Conservation (phyloP, 805 yeast species). For the Lachancea meyersii region DNA sequence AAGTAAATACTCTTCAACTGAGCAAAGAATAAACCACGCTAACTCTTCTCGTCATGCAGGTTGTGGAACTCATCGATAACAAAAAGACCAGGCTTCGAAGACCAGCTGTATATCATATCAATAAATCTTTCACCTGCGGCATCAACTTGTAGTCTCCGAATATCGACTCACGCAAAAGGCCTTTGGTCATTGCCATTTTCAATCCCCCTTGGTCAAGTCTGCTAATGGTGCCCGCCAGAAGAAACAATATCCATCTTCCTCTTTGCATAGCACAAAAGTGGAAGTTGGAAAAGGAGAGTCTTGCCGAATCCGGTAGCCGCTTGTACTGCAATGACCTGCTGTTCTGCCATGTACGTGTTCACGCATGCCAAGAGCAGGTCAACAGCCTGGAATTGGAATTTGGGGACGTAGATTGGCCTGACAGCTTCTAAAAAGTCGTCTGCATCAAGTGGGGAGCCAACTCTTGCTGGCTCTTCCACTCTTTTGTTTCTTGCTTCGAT, state of each 20-base stretch:
- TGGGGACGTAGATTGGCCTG: not conserved
- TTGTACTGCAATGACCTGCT: not conserved
- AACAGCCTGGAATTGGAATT: not conserved
- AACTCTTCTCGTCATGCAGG: not conserved
- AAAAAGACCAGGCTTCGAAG: not conserved
- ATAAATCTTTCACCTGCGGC: not conserved
- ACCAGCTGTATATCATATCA: not conserved
- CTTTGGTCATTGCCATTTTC: not conserved
- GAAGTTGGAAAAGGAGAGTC: not conserved
- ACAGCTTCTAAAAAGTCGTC: not conserved
- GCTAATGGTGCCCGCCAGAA: not conserved
- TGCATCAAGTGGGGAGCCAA: not conserved
- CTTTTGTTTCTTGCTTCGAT: not conserved
- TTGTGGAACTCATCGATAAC: conserved; percentile 1
- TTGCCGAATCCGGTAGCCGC: not conserved
- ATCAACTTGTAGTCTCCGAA: not conserved
- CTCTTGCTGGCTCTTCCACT: not conserved
- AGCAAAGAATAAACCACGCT: not conserved
- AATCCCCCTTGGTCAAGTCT: not conserved
- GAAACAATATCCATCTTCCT: not conserved
- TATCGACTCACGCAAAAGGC: not conserved
- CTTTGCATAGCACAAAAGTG: not conserved
- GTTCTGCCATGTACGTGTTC: not conserved
- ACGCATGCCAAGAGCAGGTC: not conserved
- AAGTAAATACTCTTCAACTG: not conserved